Evolutionary conservation across 2,329 filamentous ascomycete species (phyloP).

Genomic region (Beauveria bassiana): DNA sequence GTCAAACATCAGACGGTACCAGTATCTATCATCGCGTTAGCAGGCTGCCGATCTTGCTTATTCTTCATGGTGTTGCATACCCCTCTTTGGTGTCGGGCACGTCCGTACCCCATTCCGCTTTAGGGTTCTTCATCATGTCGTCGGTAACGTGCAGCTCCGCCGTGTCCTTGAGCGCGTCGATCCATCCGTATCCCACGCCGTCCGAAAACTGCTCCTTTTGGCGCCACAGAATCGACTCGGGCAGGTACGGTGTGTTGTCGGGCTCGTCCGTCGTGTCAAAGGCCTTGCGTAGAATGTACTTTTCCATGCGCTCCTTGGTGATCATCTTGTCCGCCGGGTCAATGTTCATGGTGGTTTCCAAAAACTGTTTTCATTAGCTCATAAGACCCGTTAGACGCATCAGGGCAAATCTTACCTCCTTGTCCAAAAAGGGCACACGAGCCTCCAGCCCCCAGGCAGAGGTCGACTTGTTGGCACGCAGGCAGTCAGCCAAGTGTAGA

Average conservation of each 20-base stretch:
- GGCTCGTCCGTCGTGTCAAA: conserved; percentile 92
- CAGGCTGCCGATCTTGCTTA: not conserved
- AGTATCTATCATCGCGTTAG: conserved; percentile 54
- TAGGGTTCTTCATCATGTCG: conserved; percentile 98
- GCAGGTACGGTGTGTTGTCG: conserved; percentile 76
- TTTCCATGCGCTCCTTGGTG: conserved; percentile 80
- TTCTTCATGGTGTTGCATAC: conserved; percentile 38
- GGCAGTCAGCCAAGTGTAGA: conserved; percentile 90
- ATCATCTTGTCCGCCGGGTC: conserved; percentile 96
- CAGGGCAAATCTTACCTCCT: conserved; percentile 48
- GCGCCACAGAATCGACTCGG: conserved; percentile 90
- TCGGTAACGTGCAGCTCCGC: conserved; percentile 86
- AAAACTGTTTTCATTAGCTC: conserved; percentile 52
- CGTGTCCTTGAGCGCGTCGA: conserved; percentile 92
- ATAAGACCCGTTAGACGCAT: conserved; percentile 10
- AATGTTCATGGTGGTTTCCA: conserved; percentile 87
- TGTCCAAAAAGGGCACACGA: conserved; percentile 95
- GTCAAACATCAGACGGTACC: conserved; percentile 98
- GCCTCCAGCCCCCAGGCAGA: conserved; percentile 97
- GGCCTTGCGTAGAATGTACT: conserved; percentile 95
- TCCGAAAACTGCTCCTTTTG: conserved; percentile 99
- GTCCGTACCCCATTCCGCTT: conserved; percentile 89
- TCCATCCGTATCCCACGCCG: conserved; percentile 98
- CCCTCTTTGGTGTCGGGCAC: conserved; percentile 96
- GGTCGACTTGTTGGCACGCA: conserved; percentile 98